A percentile compares a stretch with the other conserved stretches of the same genome.
Evolutionary conservation across 1,284 basidiomycete species (phyloP).

Genomic region (Athelia psychrophila): DNA sequence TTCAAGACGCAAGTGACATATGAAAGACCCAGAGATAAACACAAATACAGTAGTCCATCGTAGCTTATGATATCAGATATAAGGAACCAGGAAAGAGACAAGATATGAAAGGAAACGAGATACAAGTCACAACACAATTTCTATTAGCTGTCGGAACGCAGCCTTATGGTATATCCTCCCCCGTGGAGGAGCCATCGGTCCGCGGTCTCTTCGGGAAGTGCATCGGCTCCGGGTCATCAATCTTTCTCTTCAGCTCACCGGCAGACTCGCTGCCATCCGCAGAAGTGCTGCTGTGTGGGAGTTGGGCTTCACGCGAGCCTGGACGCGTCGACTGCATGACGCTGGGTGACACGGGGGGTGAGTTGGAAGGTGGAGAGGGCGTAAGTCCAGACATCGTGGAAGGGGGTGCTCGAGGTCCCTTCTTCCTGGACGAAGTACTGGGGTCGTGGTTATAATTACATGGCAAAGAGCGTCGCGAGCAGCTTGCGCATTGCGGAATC

Average conservation of each 20-base stretch:
- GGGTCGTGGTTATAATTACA: constrained; percentile 78
- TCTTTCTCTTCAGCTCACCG: constrained; percentile 37
- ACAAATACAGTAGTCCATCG: constrained; percentile 33
- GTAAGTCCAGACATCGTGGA: constrained; percentile 35
- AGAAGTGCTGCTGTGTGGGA: constrained; percentile 20
- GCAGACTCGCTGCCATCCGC: constrained; percentile 25
- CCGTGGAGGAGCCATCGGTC: constrained; percentile 25
- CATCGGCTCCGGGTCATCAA: constrained; percentile 26
- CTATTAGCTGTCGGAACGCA: neutral
- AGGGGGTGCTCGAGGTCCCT: constrained; percentile 42
- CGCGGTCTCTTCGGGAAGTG: constrained; percentile 37
- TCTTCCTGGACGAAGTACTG: constrained; percentile 40
- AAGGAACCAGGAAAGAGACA: constrained; percentile 24
- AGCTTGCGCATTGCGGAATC: constrained; percentile 76
- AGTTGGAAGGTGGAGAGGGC: constrained; percentile 34
- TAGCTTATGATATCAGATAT: constrained; percentile 18
- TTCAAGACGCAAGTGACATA: constrained; percentile 6
- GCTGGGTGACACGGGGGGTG: constrained; percentile 53
- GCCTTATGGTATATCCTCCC: neutral
- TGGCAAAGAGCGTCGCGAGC: constrained; percentile 63
- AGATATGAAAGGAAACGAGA: constrained; percentile 7
- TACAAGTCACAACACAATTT: constrained; percentile 1
- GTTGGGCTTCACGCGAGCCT: constrained; percentile 30
- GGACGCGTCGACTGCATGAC: constrained; percentile 45
- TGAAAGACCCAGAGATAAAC: constrained; percentile 11